Percentiles rank a stretch among this genome's conserved stretches.
These are phyloP conservation scores for Saprolegnia parasitica DNA, from an alignment of 352 stramenopile genomes.

Conservation along the genomic window DNA sequence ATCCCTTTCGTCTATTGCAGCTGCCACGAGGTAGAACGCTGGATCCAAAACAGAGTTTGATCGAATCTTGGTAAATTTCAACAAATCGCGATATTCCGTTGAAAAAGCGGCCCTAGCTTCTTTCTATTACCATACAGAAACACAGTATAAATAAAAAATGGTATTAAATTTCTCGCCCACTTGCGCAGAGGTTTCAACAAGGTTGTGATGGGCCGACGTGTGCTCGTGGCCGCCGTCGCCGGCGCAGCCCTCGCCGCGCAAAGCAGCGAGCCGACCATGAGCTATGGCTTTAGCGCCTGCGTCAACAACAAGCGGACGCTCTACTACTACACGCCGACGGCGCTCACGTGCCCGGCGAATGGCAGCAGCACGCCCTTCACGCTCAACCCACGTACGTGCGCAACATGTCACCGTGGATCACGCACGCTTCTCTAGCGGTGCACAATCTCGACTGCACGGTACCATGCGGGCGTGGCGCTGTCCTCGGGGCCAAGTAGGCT, in stretches of 20 bases:
- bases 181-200: too few species aligned
- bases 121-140: too few species aligned
- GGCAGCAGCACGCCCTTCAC: slow-evolving; percentile 33
- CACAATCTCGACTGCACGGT: slow-evolving; percentile 64
- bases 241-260: neutral
- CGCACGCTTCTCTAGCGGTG: slow-evolving; percentile 43
- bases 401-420: slow-evolving; percentile 32
- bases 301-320: slow-evolving; percentile 69
- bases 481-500: slow-evolving; percentile 72
- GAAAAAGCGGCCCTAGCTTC: too few species aligned
- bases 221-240: too few species aligned
- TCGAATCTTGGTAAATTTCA: too few species aligned
- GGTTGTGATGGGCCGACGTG: too few species aligned
- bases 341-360: slow-evolving; percentile 45
- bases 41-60: too few species aligned
- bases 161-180: too few species aligned
- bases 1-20: too few species aligned
- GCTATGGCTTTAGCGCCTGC: slow-evolving; percentile 77
- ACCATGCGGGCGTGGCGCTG: slow-evolving; percentile 60
- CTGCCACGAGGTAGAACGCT: too few species aligned
- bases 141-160: too few species aligned
- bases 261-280: neutral
- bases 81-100: too few species aligned
- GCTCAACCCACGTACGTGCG: slow-evolving; percentile 56
- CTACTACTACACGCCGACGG: slow-evolving; percentile 62